Conservation (phyloP, 495 filamentous ascomycete species). For the Pseudoneurospora amorphoporcata region DNA sequence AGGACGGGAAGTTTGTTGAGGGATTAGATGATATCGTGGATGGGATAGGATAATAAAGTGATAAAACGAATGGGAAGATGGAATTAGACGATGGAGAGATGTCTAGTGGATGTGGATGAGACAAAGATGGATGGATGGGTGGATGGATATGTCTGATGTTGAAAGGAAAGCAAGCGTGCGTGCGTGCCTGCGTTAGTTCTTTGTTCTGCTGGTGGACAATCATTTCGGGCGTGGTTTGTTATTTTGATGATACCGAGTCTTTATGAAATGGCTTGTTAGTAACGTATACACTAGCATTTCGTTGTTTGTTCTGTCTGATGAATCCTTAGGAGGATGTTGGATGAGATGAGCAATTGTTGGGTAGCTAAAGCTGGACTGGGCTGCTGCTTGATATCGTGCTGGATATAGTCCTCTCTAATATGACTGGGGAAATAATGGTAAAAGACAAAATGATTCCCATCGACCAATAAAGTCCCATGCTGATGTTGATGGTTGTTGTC, state of each 20-base stretch:
- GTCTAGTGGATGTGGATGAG: neutral
- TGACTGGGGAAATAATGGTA: neutral
- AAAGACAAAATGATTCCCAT: neutral
- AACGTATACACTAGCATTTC: neutral
- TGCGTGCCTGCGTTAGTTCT: neutral
- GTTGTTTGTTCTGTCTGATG: neutral
- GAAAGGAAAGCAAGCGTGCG: neutral
- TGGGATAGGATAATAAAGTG: neutral
- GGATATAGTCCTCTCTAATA: neutral
- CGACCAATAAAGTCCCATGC: neutral
- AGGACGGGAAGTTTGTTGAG: slow-evolving; percentile 3
- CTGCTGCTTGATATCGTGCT: neutral
- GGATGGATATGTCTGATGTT: neutral
- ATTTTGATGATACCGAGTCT: neutral
- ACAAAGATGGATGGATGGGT: neutral
- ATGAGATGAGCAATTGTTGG: neutral
- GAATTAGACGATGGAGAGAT: neutral
- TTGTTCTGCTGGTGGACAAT: neutral
- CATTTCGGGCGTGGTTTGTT: neutral
- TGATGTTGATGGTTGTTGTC: neutral
- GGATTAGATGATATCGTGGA: neutral
- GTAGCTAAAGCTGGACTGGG: neutral
- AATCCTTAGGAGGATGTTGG: no score
- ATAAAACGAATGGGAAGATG: neutral
- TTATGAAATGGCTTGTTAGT: neutral